Evolutionary conservation across 1,139 yeast genomes (phyloP).

Genomic region (Zygosaccharomyces pseudobailii): DNA sequence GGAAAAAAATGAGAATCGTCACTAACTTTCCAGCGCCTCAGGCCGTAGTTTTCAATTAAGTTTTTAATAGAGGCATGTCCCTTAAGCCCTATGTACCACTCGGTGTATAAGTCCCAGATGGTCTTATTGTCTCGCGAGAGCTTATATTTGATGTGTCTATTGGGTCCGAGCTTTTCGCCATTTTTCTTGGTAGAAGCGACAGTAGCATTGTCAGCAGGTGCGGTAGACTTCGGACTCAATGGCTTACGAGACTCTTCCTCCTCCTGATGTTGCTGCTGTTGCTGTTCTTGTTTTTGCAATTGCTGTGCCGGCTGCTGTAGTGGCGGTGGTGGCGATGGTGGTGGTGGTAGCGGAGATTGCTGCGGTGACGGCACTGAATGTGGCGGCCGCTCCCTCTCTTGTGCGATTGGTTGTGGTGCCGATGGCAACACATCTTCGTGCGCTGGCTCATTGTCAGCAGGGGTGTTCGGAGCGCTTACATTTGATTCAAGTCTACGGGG

Average conservation of each 20-base stretch:
- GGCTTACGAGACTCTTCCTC: background rate
- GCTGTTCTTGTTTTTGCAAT: background rate
- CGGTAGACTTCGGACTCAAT: slow-evolving; percentile 2
- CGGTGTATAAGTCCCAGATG: slow-evolving; percentile 36
- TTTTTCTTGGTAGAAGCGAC: background rate
- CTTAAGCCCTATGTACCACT: slow-evolving; percentile 35
- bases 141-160: slow-evolving; percentile 29
- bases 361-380: background rate
- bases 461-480: background rate
- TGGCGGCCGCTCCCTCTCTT: background rate
- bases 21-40: slow-evolving; percentile 36
- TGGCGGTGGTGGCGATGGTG: background rate
- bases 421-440: background rate
- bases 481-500: background rate
- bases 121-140: slow-evolving; percentile 35
- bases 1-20: slow-evolving; percentile 38
- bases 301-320: background rate
- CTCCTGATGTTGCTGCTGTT: background rate
- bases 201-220: background rate
- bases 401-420: background rate
- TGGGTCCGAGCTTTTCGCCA: slow-evolving; percentile 12
- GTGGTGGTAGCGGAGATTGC: background rate
- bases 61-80: slow-evolving; percentile 33
- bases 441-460: background rate
- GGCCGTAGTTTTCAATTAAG: slow-evolving; percentile 33